Conservation (phyloP, 2,329 filamentous ascomycete genomes). For the Aspergillus hiratsukae region DNA sequence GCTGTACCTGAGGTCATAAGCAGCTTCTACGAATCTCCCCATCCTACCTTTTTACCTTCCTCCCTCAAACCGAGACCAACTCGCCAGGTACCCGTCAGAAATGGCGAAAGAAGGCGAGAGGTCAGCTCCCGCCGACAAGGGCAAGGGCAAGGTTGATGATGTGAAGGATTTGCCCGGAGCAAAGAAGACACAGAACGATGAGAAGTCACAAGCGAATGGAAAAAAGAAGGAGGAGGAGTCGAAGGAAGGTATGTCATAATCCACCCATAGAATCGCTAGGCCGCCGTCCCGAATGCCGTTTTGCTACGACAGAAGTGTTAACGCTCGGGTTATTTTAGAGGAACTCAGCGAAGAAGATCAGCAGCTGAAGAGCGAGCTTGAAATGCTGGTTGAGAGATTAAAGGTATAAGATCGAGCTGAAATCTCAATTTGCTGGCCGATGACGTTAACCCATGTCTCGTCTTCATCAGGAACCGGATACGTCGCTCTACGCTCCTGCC, state of each 20-base stretch:
- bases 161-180: slow-evolving; percentile 57
- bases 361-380: slow-evolving; percentile 94
- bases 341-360: slow-evolving; percentile 98
- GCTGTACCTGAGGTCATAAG: slow-evolving; percentile 12
- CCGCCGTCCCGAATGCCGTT: slow-evolving; percentile 26
- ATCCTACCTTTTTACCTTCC: slow-evolving; percentile 2
- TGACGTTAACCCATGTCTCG: slow-evolving; percentile 22
- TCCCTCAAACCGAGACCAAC: slow-evolving; percentile 17
- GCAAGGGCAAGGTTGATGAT: slow-evolving; percentile 84
- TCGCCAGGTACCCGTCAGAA: slow-evolving; percentile 35
- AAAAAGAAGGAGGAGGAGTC: slow-evolving; percentile 70
- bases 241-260: slow-evolving; percentile 49
- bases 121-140: slow-evolving; percentile 82
- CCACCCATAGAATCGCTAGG: slow-evolving; percentile 2
- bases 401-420: slow-evolving; percentile 53
- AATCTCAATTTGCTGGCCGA: slow-evolving; percentile 9
- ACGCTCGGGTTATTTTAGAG: slow-evolving; percentile 53
- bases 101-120: slow-evolving; percentile 95
- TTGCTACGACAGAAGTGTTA: slow-evolving; percentile 22
- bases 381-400: slow-evolving; percentile 95
- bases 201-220: slow-evolving; percentile 65
- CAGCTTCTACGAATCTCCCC: slow-evolving; percentile 1
- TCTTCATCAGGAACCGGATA: slow-evolving; percentile 68
- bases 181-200: slow-evolving; percentile 58
- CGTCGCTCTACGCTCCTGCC: slow-evolving; percentile 82